A percentile compares a stretch with the other conserved stretches of the same genome.
phyloP scores from a whole-genome alignment of 371 early-diverging fungal genomes.

The Quaeritorhiza haematococci region DNA sequence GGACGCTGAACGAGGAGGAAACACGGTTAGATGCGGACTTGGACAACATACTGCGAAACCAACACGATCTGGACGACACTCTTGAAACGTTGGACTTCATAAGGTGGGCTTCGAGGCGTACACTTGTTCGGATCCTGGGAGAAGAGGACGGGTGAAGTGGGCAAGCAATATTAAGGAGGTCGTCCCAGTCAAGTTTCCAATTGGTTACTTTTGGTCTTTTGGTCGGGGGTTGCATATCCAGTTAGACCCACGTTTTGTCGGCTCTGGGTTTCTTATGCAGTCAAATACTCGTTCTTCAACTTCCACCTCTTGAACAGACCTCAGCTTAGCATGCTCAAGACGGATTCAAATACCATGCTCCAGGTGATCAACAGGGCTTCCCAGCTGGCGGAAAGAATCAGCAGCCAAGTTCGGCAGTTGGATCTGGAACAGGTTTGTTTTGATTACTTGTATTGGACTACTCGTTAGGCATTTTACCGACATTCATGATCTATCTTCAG shows the following conservation, averaged over 20 bases:
- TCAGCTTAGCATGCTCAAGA: slow-evolving; percentile 46
- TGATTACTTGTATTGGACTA: background rate
- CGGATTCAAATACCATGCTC: slow-evolving; percentile 51
- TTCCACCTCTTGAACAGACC: slow-evolving; percentile 60
- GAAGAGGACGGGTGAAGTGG: no score
- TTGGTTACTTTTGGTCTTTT: background rate
- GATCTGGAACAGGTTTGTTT: slow-evolving; percentile 63
- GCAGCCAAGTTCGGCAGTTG: slow-evolving; percentile 73
- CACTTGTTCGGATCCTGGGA: no score
- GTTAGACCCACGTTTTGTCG: slow-evolving; percentile 2
- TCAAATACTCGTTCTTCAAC: no score
- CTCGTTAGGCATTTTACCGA: background rate
- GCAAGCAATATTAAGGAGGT: no score
- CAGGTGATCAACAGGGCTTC: slow-evolving; percentile 64
- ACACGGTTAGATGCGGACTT: slow-evolving; percentile 57
- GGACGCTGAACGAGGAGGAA: slow-evolving; percentile 62
- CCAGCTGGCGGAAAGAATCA: slow-evolving; percentile 69
- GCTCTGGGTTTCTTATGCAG: no score
- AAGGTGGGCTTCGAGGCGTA: slow-evolving; percentile 35
- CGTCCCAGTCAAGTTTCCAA: background rate
- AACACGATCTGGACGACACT: slow-evolving; percentile 31
- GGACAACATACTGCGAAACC: slow-evolving; percentile 48
- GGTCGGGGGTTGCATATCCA: background rate
- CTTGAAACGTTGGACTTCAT: slow-evolving; percentile 48
- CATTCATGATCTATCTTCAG: slow-evolving; percentile 27